Conservation (phyloP, 2,329 filamentous ascomycete species). For the Sclerotinia trifoliorum region DNA sequence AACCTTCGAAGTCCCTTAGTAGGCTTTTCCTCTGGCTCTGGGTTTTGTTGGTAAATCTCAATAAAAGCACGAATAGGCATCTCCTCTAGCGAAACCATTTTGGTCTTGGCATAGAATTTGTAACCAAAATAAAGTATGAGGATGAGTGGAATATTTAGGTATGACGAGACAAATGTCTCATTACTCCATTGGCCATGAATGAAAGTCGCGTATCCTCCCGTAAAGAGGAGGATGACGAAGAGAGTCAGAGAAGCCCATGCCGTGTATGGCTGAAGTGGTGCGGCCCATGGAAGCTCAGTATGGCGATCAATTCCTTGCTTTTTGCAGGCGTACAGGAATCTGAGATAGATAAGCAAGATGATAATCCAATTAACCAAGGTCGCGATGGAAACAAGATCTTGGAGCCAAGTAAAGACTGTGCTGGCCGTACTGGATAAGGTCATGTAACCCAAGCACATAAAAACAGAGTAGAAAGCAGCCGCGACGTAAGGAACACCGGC, state of each 20-base stretch:
- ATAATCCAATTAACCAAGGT: conserved; percentile 63
- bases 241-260: conserved; percentile 61
- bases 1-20: conserved; percentile 36
- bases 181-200: conserved; percentile 58
- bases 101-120: conserved; percentile 53
- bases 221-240: conserved; percentile 65
- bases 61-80: conserved; percentile 44
- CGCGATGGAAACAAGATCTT: conserved; percentile 60
- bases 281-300: conserved; percentile 54
- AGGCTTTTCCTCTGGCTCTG: conserved; percentile 40
- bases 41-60: conserved; percentile 40
- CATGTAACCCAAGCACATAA: conserved; percentile 67
- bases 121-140: conserved; percentile 48
- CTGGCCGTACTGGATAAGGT: conserved; percentile 58
- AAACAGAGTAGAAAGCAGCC: conserved; percentile 52
- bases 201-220: conserved; percentile 65
- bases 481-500: conserved; percentile 56
- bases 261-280: conserved; percentile 49
- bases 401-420: conserved; percentile 65
- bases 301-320: conserved; percentile 51
- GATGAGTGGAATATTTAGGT: conserved; percentile 51
- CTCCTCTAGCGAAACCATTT: conserved; percentile 42
- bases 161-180: conserved; percentile 58
- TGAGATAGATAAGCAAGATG: conserved; percentile 59
- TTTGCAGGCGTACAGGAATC: conserved; percentile 54